Evolutionary conservation across 2,329 filamentous ascomycete species (phyloP), one percentile per base, ranked within the genome.

Genomic region (Sclerotinia minor): DNA sequence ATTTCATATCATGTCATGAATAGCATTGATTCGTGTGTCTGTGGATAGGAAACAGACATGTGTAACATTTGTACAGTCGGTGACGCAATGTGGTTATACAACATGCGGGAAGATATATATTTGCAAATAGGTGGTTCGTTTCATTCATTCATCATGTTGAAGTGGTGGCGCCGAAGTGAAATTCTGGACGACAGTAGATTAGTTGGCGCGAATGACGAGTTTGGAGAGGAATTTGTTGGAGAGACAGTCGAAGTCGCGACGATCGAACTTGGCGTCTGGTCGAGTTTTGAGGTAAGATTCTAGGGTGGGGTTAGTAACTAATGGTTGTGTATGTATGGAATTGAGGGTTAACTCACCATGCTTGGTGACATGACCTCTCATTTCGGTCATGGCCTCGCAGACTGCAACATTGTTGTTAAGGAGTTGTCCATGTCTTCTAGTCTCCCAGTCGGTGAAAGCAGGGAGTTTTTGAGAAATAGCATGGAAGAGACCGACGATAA

Each of bases 211-310:
- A 79, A 97, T 97, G 78, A 97, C 94, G 76, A 98, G 87, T 81
- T 96, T 96, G 49, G 94, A 96, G 74, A 97, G 82, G 83, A 98
- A 97, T 83, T 97, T 98, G 84, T 97, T 97, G 65, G 94, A 96
- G 77, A 98, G 81, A 70, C 89, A 95, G 82, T 98, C 94, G 78
- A 97, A 98, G 82, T 98, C 92, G 75, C 90, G 87, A 74, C 92
- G 89, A 82, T 97, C 91, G 79, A 97, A 98, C 80, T 90, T 92
- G 76, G 90, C 87, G 68, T 89, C 88, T 73, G 75, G 73, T 74
- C 94, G 91, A 70, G 88, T 88, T 76, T 92, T 89, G 70, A 98
- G 86, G 80, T 97, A 98, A 67, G 87, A 83, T 82, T 97, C 94
- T 97, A 81, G 70, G 35, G 49, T 11, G n/a, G 24, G 3, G 71